A percentile compares a stretch with the other conserved stretches of the same genome.
Conservation (phyloP, 208 protist genomes). For the Crithidia brevicula region DNA sequence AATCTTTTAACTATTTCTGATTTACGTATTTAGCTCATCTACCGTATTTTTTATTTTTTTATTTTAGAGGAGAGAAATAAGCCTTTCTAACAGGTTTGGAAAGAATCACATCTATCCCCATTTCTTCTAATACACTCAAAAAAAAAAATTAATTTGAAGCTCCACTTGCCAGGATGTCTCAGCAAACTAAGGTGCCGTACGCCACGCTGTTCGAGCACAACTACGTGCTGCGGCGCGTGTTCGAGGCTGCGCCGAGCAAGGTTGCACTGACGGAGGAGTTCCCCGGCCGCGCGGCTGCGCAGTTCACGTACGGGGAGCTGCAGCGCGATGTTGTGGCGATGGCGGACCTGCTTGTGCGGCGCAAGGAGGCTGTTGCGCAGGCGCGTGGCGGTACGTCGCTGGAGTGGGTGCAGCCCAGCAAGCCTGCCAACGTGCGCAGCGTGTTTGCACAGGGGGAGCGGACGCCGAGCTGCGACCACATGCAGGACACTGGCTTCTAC, state of each 20-base stretch:
- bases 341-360: conserved; percentile 60
- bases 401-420: conserved; percentile 70
- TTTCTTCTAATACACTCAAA: conserved; percentile 1
- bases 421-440: conserved; percentile 57
- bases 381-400: conserved; percentile 43
- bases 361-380: conserved; percentile 48
- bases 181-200: conserved; percentile 32
- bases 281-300: conserved; percentile 34
- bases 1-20: too few species aligned
- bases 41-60: conserved; percentile 3
- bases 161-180: not conserved
- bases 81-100: not conserved
- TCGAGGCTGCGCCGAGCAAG: conserved; percentile 54
- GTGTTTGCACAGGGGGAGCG: conserved; percentile 65
- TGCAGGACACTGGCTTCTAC: conserved; percentile 76
- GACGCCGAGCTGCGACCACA: conserved; percentile 64
- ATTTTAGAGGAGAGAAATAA: not conserved
- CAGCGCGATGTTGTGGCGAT: conserved; percentile 79
- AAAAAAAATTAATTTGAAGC: too few species aligned
- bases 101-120: not conserved
- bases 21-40: too few species aligned
- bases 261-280: conserved; percentile 77
- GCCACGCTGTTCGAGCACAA: conserved; percentile 82
- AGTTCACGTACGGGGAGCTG: conserved; percentile 82
- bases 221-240: conserved; percentile 68